These are phyloP conservation scores for Nicotiana obtusifolia DNA, from an alignment of 257 asterid species.

Conservation along the genomic window DNA sequence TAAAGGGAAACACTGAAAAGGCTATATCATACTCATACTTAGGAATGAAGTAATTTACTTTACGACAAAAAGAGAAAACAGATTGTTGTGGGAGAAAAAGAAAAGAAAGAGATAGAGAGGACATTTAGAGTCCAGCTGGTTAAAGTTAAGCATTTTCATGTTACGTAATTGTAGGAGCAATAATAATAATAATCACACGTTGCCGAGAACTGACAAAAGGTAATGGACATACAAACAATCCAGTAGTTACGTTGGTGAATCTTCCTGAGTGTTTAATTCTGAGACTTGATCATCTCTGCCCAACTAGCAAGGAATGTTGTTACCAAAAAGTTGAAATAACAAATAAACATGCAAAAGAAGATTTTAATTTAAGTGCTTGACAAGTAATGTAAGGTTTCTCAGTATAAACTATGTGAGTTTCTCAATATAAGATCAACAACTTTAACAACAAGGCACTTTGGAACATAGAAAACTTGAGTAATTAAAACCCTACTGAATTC, in stretches of 20 bases:
- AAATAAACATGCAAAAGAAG: not conserved
- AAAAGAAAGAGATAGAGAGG: not conserved
- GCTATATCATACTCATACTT: not conserved
- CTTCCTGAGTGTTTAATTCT: not conserved
- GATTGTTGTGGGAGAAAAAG: not conserved
- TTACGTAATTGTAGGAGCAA: not conserved
- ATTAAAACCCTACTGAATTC: not conserved
- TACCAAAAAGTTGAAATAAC: not conserved
- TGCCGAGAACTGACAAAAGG: not conserved
- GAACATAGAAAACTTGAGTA: not conserved
- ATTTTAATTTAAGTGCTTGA: constrained; percentile 1
- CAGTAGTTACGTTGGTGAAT: not conserved
- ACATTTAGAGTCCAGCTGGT: not conserved
- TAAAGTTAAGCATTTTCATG: not conserved
- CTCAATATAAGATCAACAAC: constrained; percentile 2
- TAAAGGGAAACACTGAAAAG: constrained; percentile 2
- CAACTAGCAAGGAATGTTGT: not conserved
- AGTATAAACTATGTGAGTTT: not conserved
- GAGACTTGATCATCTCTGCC: not conserved
- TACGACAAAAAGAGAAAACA: not conserved
- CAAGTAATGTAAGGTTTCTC: not conserved
- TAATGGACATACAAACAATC: not conserved
- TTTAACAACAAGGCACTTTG: constrained; percentile 24
- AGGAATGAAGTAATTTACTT: not conserved
- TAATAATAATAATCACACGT: not conserved